These are phyloP conservation scores for Drechslerella coelobrocha DNA, from an alignment of 2,329 filamentous ascomycete genomes.

Conservation along the genomic window DNA sequence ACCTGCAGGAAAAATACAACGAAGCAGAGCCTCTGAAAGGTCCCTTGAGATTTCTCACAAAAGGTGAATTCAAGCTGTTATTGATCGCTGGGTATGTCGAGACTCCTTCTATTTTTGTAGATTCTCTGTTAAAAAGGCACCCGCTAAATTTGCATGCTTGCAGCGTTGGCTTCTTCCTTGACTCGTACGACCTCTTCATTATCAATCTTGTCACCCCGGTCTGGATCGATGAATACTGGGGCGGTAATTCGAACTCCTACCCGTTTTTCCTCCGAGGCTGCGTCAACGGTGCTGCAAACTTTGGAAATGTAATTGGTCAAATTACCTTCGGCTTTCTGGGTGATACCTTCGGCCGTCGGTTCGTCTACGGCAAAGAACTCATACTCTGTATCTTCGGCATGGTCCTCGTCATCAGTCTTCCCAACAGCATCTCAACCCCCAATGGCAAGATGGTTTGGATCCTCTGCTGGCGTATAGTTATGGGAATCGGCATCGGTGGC, in stretches of 20 bases:
- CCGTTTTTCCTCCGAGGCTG: slow-evolving; percentile 47
- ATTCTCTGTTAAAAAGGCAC: not conserved
- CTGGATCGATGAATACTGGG: slow-evolving; percentile 50
- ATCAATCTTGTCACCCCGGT: slow-evolving; percentile 70
- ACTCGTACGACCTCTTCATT: slow-evolving; percentile 81
- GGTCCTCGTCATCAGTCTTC: slow-evolving; percentile 52
- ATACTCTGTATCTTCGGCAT: slow-evolving; percentile 65
- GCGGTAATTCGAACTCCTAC: slow-evolving; percentile 24
- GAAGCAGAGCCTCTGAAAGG: slow-evolving; percentile 31
- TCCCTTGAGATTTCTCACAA: slow-evolving; percentile 34
- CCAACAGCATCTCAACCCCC: slow-evolving; percentile 42
- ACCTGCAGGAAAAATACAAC: slow-evolving; percentile 37
- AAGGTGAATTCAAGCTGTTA: slow-evolving; percentile 29
- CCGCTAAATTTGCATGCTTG: not conserved
- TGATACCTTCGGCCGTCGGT: slow-evolving; percentile 78
- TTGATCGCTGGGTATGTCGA: slow-evolving; percentile 39
- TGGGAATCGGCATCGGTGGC: slow-evolving; percentile 80
- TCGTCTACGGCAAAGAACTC: slow-evolving; percentile 83
- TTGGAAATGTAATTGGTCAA: slow-evolving; percentile 81
- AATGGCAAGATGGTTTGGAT: slow-evolving; percentile 64
- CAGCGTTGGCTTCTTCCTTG: slow-evolving; percentile 84
- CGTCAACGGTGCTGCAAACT: slow-evolving; percentile 47
- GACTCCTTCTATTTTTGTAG: not conserved
- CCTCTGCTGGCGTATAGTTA: slow-evolving; percentile 78
- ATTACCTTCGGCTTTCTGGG: slow-evolving; percentile 79